Evolutionary conservation across 2,329 filamentous ascomycete species (phyloP).

Genomic region (Chaetomium sp.): DNA sequence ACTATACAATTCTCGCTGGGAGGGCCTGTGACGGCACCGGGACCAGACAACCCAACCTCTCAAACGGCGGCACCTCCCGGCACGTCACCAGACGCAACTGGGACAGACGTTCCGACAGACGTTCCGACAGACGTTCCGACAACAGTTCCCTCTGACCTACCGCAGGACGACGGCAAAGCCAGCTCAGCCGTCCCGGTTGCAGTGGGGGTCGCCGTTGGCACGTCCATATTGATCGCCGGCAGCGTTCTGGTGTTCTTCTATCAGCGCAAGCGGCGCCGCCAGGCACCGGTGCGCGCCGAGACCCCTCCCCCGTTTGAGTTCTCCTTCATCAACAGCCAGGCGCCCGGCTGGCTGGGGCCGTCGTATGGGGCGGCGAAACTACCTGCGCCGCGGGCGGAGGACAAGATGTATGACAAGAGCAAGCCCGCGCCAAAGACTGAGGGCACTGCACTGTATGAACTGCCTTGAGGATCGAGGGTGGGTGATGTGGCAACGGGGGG

Average conservation of each 20-base stretch:
- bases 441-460: slow-evolving; percentile 6
- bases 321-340: slow-evolving; percentile 7
- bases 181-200: slow-evolving; percentile 23
- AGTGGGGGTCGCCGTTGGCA: slow-evolving; percentile 25
- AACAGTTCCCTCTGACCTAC: not conserved
- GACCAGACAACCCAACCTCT: not conserved
- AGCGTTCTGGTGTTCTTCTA: slow-evolving; percentile 28
- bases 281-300: slow-evolving; percentile 26
- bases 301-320: slow-evolving; percentile 28
- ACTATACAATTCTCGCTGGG: not conserved
- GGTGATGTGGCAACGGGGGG: not conserved
- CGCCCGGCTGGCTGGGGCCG: slow-evolving; percentile 4
- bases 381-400: not conserved
- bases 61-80: not conserved
- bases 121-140: not conserved
- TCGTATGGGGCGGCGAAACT: not conserved
- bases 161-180: slow-evolving; percentile 7
- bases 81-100: not conserved
- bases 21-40: not conserved
- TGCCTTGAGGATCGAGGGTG: slow-evolving; percentile 8
- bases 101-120: too few species aligned
- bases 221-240: slow-evolving; percentile 19
- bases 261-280: slow-evolving; percentile 25
- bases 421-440: not conserved
- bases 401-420: not conserved